phyloP scores from a whole-genome alignment of 148 eudicot genomes.

The Rhododendron kiyosumense region DNA sequence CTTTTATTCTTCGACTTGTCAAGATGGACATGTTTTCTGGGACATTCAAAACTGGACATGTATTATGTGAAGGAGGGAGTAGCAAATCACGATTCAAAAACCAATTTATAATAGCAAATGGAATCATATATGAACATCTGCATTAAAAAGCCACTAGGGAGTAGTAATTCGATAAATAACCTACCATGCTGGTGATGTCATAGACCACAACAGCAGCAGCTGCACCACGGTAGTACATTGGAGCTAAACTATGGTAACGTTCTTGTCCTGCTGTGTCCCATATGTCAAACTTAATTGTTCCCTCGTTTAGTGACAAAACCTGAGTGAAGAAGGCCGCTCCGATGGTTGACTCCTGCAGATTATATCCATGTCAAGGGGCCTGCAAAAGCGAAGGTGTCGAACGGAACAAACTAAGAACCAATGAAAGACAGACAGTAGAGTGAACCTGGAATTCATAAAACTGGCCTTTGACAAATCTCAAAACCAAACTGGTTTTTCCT shows the following conservation, averaged over 20 bases:
- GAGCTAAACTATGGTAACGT: slow-evolving; percentile 78
- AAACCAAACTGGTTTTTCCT: slow-evolving; percentile 72
- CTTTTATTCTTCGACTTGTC: too few relatives aligned
- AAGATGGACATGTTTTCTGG: not conserved
- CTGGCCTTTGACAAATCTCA: slow-evolving; percentile 82
- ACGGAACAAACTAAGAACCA: not conserved
- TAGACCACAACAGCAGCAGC: slow-evolving; percentile 74
- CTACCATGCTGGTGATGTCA: slow-evolving; percentile 62
- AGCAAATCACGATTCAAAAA: not conserved
- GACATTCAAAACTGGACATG: too few relatives aligned
- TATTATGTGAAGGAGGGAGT: too few relatives aligned
- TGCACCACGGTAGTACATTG: slow-evolving; percentile 81
- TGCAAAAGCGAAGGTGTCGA: not conserved
- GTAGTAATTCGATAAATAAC: not conserved
- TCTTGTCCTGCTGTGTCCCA: slow-evolving; percentile 93
- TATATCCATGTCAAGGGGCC: not conserved
- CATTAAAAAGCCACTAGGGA: not conserved
- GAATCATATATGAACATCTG: not conserved
- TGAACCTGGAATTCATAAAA: slow-evolving; percentile 63
- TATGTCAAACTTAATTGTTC: slow-evolving; percentile 60
- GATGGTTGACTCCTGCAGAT: slow-evolving; percentile 61
- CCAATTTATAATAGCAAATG: not conserved
- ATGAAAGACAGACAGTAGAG: not conserved
- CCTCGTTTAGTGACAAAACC: slow-evolving; percentile 49
- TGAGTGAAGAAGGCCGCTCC: slow-evolving; percentile 85